phyloP scores from a whole-genome alignment of 257 asterid species.

The Schizonepeta tenuifolia region DNA sequence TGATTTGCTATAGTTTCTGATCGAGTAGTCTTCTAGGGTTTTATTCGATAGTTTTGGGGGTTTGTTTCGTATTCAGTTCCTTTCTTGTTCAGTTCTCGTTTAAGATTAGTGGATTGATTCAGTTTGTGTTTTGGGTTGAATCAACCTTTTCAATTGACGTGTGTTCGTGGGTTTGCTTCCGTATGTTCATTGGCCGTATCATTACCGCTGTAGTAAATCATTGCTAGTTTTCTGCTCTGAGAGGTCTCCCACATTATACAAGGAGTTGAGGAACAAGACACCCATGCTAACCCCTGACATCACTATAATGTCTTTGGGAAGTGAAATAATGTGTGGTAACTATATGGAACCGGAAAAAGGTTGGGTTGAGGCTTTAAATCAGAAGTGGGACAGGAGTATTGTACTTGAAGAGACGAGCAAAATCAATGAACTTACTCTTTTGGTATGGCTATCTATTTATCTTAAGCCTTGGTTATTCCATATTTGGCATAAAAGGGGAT shows the following conservation, averaged over 20 bases:
- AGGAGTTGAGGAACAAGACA: conserved; percentile 91
- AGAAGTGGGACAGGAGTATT: conserved; percentile 87
- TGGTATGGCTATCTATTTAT: conserved; percentile 51
- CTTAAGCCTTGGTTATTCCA: conserved; percentile 20
- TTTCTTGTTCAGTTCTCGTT: too few species aligned
- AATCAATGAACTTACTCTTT: conserved; percentile 78
- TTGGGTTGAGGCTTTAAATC: too few species aligned
- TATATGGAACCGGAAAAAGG: conserved; percentile 93
- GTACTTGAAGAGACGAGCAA: conserved; percentile 80
- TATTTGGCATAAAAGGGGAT: conserved; percentile 17
- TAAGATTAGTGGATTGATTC: too few species aligned
- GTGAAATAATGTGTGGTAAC: conserved; percentile 95
- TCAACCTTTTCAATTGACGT: too few species aligned
- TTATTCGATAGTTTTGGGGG: too few species aligned
- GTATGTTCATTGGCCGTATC: too few species aligned
- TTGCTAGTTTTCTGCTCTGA: conserved; percentile 96
- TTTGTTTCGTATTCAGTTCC: too few species aligned
- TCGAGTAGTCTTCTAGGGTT: too few species aligned
- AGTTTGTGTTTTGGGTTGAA: too few species aligned
- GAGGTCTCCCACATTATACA: conserved; percentile 91
- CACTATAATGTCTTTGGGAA: conserved; percentile 94
- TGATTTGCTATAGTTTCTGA: too few species aligned
- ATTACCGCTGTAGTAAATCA: conserved; percentile 78
- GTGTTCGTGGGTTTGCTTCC: too few species aligned
- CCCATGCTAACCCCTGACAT: conserved; percentile 98